phyloP scores from a whole-genome alignment of 169 alveolate species.

The Plasmodium adleri region DNA sequence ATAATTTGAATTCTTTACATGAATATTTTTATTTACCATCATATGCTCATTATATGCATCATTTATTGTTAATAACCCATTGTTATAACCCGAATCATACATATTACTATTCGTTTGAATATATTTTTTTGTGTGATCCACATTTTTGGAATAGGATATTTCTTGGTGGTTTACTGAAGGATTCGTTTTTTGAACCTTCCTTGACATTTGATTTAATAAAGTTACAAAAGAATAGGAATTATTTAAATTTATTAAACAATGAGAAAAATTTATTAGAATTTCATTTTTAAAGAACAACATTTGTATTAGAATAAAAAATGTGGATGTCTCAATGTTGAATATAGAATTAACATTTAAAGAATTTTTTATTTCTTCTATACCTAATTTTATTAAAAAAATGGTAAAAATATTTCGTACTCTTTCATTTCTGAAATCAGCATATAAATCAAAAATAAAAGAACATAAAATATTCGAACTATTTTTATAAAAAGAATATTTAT shows the following conservation, averaged over 20 bases:
- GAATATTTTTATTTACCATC: too few species aligned
- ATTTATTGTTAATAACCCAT: not conserved
- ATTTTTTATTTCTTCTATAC: slow-evolving; percentile 62
- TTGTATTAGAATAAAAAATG: slow-evolving; percentile 36
- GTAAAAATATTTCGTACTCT: slow-evolving; percentile 58
- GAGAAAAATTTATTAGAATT: slow-evolving; percentile 11
- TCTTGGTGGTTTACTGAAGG: not conserved
- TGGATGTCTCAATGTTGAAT: slow-evolving; percentile 41
- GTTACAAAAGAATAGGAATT: slow-evolving; percentile 41
- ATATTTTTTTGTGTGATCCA: not conserved
- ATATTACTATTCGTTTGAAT: not conserved
- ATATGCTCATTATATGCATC: not conserved
- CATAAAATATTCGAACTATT: slow-evolving; percentile 40
- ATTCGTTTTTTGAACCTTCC: not conserved
- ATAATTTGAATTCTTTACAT: too few species aligned
- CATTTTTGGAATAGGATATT: not conserved
- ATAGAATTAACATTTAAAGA: slow-evolving; percentile 43
- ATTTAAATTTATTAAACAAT: slow-evolving; percentile 17
- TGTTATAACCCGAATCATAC: not conserved
- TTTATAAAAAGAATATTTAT: slow-evolving; percentile 31
- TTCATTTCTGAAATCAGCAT: slow-evolving; percentile 33
- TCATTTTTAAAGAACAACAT: slow-evolving; percentile 69
- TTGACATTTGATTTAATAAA: slow-evolving; percentile 18
- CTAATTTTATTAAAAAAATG: slow-evolving; percentile 56
- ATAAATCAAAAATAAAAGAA: slow-evolving; percentile 68